These are phyloP conservation scores for Pistacia integerrima DNA, from an alignment of 345 rosid genomes.

Conservation along the genomic window DNA sequence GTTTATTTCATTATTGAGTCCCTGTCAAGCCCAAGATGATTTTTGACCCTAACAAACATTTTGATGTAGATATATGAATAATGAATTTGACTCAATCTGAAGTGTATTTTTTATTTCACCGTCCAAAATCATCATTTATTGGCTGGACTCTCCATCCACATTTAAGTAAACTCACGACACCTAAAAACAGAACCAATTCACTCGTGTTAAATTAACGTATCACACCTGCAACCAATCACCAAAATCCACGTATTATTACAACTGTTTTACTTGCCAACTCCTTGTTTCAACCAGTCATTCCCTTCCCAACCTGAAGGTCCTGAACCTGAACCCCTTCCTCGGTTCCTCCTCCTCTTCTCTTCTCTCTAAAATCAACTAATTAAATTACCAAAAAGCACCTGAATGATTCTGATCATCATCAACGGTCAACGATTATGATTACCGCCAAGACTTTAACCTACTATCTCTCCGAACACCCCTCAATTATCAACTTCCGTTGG, in stretches of 20 bases:
- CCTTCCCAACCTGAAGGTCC: no score
- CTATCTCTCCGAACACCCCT: constrained; percentile 82
- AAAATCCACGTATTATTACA: background rate
- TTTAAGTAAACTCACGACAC: background rate
- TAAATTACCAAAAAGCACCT: background rate
- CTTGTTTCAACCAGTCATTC: background rate
- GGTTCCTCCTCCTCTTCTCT: background rate
- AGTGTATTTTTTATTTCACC: no score
- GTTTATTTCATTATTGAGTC: no score
- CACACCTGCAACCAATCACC: background rate
- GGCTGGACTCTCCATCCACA: background rate
- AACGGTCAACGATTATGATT: constrained; percentile 25
- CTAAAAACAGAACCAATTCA: background rate
- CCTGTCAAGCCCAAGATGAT: no score
- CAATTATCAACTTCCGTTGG: constrained; percentile 82
- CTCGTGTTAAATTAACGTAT: no score
- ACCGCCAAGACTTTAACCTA: constrained; percentile 37
- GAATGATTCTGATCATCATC: constrained; percentile 6
- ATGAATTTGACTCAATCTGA: no score
- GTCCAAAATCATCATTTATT: no score
- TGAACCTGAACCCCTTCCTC: no score
- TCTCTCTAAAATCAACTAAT: background rate
- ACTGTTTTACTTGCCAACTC: background rate
- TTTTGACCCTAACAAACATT: no score
- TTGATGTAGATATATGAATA: no score